These are phyloP conservation scores for Phytophthora sojae DNA, from an alignment of 352 stramenopile species.

Conservation along the genomic window DNA sequence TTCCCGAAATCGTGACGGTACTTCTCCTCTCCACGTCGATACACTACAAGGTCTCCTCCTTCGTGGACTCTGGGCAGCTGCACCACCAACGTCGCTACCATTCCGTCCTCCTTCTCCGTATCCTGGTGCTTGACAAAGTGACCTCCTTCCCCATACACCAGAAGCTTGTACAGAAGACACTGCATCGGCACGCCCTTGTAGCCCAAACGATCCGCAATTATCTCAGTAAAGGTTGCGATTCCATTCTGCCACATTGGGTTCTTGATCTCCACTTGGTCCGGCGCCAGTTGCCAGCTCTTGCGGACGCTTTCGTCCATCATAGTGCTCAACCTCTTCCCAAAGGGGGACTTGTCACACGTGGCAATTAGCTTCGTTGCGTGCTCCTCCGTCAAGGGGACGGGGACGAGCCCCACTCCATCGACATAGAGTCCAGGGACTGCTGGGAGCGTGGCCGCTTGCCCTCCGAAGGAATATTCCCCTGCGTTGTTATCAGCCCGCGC, in stretches of 20 bases:
- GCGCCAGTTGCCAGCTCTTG: conserved; percentile 19
- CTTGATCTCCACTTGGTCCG: conserved; percentile 8
- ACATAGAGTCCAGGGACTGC: background rate
- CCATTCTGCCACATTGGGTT: conserved; percentile 15
- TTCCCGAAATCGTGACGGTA: conserved; percentile 32
- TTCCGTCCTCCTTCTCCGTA: conserved; percentile 57
- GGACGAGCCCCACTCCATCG: background rate
- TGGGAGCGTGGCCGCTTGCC: background rate
- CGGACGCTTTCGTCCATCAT: conserved; percentile 22
- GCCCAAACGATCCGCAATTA: conserved; percentile 2
- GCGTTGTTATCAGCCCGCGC: background rate
- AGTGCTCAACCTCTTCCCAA: conserved; percentile 6
- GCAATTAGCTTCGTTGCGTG: background rate
- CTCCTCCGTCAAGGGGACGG: background rate
- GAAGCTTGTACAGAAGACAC: conserved; percentile 49
- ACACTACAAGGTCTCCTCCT: conserved; percentile 29
- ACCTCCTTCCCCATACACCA: conserved; percentile 51
- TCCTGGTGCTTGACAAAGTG: conserved; percentile 51
- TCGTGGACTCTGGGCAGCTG: conserved; percentile 34
- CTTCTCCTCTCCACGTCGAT: conserved; percentile 8
- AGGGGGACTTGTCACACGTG: conserved; percentile 34
- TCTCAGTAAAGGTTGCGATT: conserved; percentile 7
- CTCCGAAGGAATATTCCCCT: conserved; percentile 10
- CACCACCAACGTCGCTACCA: conserved; percentile 56
- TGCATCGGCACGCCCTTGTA: conserved; percentile 18